Conservation (phyloP, 768 basidiomycete species). For the Termitomyces sp. region DNA sequence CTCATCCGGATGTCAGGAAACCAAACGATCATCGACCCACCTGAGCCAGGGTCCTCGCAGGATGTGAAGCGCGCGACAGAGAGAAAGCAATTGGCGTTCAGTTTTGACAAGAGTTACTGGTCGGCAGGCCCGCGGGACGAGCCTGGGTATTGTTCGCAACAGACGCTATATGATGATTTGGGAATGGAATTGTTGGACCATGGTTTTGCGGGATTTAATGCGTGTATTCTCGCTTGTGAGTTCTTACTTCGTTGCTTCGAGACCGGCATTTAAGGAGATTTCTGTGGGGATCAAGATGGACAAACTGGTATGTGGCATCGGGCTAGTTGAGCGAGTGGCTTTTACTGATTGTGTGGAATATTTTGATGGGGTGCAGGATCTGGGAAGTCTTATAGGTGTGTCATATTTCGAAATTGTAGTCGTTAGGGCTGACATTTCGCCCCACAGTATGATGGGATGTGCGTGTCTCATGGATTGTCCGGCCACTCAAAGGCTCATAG, state of each 20-base stretch:
- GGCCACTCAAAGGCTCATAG: not conserved
- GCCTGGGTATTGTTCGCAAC: constrained; percentile 86
- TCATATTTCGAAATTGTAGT: constrained; percentile 1
- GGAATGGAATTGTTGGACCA: constrained; percentile 94
- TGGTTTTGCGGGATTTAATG: constrained; percentile 94
- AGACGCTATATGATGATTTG: constrained; percentile 90
- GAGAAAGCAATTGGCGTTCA: constrained; percentile 84
- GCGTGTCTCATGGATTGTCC: constrained; percentile 27
- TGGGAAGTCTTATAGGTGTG: constrained; percentile 88
- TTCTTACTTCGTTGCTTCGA: constrained; percentile 15
- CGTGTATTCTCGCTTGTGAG: constrained; percentile 98
- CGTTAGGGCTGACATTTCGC: constrained; percentile 2
- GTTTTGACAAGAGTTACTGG: constrained; percentile 98
- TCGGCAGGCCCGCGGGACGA: constrained; percentile 89
- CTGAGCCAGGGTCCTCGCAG: constrained; percentile 65
- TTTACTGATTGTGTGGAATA: constrained; percentile 1
- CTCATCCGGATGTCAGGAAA: constrained; percentile 95
- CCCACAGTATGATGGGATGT: constrained; percentile 90
- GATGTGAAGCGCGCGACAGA: constrained; percentile 81
- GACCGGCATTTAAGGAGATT: not conserved
- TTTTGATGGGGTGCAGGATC: constrained; percentile 48
- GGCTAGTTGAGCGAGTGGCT: not conserved
- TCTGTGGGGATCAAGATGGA: constrained; percentile 41
- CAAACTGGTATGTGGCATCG: constrained; percentile 66
- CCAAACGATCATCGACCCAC: constrained; percentile 89